A percentile compares a stretch with the other conserved stretches of the same genome.
Evolutionary conservation across 1,284 basidiomycete genomes (phyloP).

Genomic region (Pseudozyma sp.): DNA sequence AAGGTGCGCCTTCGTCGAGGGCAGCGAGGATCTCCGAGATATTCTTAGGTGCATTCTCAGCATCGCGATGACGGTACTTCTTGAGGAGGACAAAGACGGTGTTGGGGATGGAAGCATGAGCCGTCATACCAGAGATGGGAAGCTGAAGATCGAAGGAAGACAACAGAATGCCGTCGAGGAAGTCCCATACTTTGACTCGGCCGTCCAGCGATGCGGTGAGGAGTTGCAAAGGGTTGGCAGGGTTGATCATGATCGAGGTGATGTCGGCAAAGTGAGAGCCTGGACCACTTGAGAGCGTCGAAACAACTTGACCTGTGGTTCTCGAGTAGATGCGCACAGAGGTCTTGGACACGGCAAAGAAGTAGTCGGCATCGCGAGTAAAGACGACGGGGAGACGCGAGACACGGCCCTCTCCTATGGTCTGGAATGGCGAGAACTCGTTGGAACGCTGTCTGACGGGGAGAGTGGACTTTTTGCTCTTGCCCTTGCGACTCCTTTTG

Average conservation of each 20-base stretch:
- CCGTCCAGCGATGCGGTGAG: slow-evolving; percentile 88
- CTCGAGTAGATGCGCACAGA: slow-evolving; percentile 62
- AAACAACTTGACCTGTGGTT: slow-evolving; percentile 60
- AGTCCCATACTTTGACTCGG: slow-evolving; percentile 90
- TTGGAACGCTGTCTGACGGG: slow-evolving; percentile 19
- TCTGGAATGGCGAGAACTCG: slow-evolving; percentile 41
- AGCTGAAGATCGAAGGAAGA: slow-evolving; percentile 73
- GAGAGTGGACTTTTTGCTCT: slow-evolving; percentile 27
- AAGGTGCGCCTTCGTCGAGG: slow-evolving; percentile 33
- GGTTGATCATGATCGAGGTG: slow-evolving; percentile 82
- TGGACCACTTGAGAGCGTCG: slow-evolving; percentile 57
- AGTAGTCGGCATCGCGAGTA: slow-evolving; percentile 57
- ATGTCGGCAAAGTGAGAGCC: slow-evolving; percentile 57
- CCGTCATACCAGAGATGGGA: slow-evolving; percentile 80
- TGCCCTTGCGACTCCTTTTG: slow-evolving; percentile 25
- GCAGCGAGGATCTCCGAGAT: slow-evolving; percentile 33
- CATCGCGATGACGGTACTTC: slow-evolving; percentile 69
- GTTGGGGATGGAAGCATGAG: slow-evolving; percentile 77
- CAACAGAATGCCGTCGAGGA: slow-evolving; percentile 84
- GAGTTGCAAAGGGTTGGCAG: slow-evolving; percentile 88
- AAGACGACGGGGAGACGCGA: slow-evolving; percentile 47
- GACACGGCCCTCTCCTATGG: slow-evolving; percentile 46
- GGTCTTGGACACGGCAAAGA: slow-evolving; percentile 59
- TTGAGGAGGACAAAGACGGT: slow-evolving; percentile 77
- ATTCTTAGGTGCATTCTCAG: slow-evolving; percentile 28